A percentile compares a stretch with the other conserved stretches of the same genome.
These are phyloP conservation scores for Achaetomium macrosporum DNA, from an alignment of 2,329 filamentous ascomycete genomes.

Conservation along the genomic window DNA sequence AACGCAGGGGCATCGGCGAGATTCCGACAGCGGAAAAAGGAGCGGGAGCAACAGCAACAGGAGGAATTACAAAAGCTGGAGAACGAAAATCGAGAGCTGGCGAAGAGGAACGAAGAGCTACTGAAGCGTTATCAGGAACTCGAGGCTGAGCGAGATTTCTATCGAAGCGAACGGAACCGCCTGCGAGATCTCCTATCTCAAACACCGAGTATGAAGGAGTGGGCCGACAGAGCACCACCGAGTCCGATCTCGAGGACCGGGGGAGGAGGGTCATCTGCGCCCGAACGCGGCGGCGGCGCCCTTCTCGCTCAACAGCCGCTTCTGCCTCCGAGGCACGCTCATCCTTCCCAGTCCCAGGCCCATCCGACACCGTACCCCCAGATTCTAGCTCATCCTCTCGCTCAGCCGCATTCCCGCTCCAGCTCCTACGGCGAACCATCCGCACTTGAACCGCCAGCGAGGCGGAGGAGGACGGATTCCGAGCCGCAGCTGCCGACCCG, in stretches of 20 bases:
- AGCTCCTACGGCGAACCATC: conserved; percentile 32
- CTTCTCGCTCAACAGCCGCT: conserved; percentile 13
- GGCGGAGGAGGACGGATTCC: conserved; percentile 44
- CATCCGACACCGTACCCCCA: conserved; percentile 27
- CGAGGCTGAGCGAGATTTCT: conserved; percentile 64
- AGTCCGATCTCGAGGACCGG: conserved; percentile 15
- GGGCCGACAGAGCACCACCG: conserved; percentile 38
- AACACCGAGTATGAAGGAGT: conserved; percentile 50
- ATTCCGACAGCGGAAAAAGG: conserved; percentile 75
- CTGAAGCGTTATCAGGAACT: conserved; percentile 46
- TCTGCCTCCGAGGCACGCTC: neutral
- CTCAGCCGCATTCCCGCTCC: conserved; percentile 22
- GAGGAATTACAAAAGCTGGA: conserved; percentile 65
- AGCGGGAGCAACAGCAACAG: conserved; percentile 69
- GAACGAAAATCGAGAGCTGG: conserved; percentile 59
- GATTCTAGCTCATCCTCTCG: conserved; percentile 23
- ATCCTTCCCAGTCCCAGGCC: conserved; percentile 19
- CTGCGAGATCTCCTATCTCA: conserved; percentile 60
- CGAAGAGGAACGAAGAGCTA: conserved; percentile 51
- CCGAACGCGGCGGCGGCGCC: conserved; percentile 35
- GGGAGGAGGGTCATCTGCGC: conserved; percentile 33
- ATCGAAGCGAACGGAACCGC: conserved; percentile 65
- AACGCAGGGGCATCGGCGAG: conserved; percentile 82
- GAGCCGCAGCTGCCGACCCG: conserved; percentile 38
- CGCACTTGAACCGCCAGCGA: conserved; percentile 40